These are phyloP conservation scores for Chalciporus piperatus DNA, from an alignment of 768 basidiomycete species.

Conservation along the genomic window DNA sequence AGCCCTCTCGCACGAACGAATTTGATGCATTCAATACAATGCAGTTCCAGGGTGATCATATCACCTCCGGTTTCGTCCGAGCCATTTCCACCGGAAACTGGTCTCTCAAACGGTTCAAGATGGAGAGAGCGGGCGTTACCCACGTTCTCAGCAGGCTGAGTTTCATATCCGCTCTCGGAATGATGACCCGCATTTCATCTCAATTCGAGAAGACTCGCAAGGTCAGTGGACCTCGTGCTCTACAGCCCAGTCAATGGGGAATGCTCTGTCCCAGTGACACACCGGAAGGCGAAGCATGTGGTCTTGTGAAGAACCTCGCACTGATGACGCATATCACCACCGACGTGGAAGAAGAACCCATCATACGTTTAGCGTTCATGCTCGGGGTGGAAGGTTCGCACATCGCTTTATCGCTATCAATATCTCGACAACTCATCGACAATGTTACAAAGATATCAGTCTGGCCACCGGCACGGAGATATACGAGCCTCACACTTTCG, in stretches of 20 bases:
- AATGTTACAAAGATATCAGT: conserved; percentile 67
- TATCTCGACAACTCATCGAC: conserved; percentile 10
- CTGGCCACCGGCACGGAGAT: conserved; percentile 93
- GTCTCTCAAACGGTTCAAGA: conserved; percentile 98
- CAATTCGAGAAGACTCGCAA: conserved; percentile 99
- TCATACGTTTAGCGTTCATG: conserved; percentile 85
- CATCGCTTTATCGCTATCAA: conserved; percentile 5
- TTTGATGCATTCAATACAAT: conserved; percentile 95
- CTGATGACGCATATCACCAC: conserved; percentile 99
- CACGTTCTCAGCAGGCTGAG: conserved; percentile 94
- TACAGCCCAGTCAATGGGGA: conserved; percentile 99
- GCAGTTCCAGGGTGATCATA: conserved; percentile 94
- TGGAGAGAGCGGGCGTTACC: conserved; percentile 98
- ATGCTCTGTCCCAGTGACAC: conserved; percentile 98
- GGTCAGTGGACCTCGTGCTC: conserved; percentile 93
- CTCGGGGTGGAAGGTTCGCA: conserved; percentile 91
- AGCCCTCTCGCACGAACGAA: conserved; percentile 89
- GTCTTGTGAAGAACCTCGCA: conserved; percentile 96
- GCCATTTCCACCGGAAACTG: conserved; percentile 99
- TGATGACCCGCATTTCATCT: conserved; percentile 99
- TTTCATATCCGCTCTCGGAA: conserved; percentile 96
- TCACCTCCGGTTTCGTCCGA: conserved; percentile 93
- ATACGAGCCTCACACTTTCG: conserved; percentile 87
- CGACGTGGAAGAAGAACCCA: conserved; percentile 94
- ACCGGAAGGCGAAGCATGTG: conserved; percentile 99